Conservation (phyloP, 2,329 filamentous ascomycete genomes). For the Aspergillus niger region DNA sequence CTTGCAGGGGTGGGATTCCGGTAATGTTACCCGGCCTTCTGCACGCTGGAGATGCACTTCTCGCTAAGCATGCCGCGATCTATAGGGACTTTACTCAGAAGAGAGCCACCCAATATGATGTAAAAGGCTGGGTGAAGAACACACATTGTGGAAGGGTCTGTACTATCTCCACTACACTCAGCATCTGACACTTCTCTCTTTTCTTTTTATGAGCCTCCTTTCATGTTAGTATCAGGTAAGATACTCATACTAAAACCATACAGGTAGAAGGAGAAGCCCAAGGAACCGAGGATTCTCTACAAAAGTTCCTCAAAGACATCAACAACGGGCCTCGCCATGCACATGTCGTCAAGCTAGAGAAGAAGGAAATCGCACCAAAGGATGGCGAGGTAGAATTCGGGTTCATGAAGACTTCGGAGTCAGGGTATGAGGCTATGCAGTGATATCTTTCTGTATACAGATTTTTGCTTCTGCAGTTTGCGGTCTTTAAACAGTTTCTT, state of each 20-base stretch:
- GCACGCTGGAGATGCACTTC: background rate
- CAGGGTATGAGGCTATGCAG: constrained; percentile 23
- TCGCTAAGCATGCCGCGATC: background rate
- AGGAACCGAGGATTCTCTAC: constrained; percentile 65
- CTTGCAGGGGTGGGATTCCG: constrained; percentile 36
- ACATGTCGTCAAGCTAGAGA: constrained; percentile 72
- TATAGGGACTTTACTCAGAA: constrained; percentile 47
- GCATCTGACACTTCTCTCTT: background rate
- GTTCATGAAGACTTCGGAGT: constrained; percentile 44
- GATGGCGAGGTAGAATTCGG: constrained; percentile 70
- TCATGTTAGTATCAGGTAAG: too few species aligned
- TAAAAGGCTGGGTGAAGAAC: constrained; percentile 55
- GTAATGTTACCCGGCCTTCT: constrained; percentile 20
- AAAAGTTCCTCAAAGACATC: constrained; percentile 72
- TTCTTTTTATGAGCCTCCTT: background rate
- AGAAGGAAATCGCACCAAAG: constrained; percentile 64
- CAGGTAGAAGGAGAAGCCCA: constrained; percentile 91
- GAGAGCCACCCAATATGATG: constrained; percentile 43
- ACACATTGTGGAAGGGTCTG: constrained; percentile 48
- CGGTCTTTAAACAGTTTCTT: background rate
- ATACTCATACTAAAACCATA: constrained; percentile 3
- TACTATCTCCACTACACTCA: constrained; percentile 7
- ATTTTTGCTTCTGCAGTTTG: too few species aligned
- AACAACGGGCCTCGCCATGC: constrained; percentile 72
- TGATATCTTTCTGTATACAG: background rate